These are phyloP conservation scores for Hypoxylon sp. DNA, from an alignment of 2,329 filamentous ascomycete genomes.

Conservation along the genomic window DNA sequence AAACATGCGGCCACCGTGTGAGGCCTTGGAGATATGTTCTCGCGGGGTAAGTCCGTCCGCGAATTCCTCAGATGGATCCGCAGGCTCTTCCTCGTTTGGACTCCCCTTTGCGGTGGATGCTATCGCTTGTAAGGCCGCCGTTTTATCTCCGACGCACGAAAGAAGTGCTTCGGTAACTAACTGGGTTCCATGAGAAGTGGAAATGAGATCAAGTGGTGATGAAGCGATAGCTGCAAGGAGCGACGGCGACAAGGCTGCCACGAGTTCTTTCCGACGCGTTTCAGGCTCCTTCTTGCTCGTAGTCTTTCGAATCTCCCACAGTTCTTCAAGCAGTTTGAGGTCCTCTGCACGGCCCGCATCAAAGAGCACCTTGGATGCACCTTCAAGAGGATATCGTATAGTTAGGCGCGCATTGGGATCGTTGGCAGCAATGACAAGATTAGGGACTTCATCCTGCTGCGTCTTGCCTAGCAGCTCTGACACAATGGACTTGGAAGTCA, in stretches of 20 bases:
- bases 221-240: slow-evolving; percentile 79
- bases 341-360: slow-evolving; percentile 72
- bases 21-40: slow-evolving; percentile 69
- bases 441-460: slow-evolving; percentile 70
- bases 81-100: slow-evolving; percentile 57
- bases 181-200: slow-evolving; percentile 86
- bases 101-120: slow-evolving; percentile 72
- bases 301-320: slow-evolving; percentile 80
- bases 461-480: slow-evolving; percentile 84
- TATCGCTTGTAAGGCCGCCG: slow-evolving; percentile 76
- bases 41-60: slow-evolving; percentile 43
- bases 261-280: slow-evolving; percentile 78
- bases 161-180: slow-evolving; percentile 87
- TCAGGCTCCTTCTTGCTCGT: slow-evolving; percentile 95
- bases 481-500: slow-evolving; percentile 87
- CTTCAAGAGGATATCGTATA: slow-evolving; percentile 85
- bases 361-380: slow-evolving; percentile 70
- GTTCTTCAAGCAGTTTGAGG: slow-evolving; percentile 77
- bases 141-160: slow-evolving; percentile 79
- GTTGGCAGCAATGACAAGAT: slow-evolving; percentile 72
- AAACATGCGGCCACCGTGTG: slow-evolving; percentile 82
- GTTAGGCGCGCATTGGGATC: slow-evolving; percentile 74
- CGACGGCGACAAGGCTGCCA: slow-evolving; percentile 77
- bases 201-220: slow-evolving; percentile 74
- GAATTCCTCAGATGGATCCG: slow-evolving; percentile 53